phyloP scores from a whole-genome alignment of 192 early-diverging fungal species.

The Umbelopsis vinacea region DNA sequence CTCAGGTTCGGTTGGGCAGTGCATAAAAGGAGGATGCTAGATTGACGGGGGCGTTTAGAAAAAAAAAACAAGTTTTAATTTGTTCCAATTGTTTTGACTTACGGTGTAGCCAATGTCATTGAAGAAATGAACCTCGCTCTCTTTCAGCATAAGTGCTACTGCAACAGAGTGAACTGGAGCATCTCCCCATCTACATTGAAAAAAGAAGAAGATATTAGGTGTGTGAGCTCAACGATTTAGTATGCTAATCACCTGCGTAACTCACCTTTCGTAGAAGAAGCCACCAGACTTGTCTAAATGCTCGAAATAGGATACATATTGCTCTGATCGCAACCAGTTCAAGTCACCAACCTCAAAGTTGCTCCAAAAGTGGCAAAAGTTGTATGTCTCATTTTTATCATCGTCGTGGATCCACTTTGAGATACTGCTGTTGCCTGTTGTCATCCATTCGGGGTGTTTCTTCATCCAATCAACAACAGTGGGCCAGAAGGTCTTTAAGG shows the following conservation, averaged over 20 bases:
- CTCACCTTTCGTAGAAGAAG: slow-evolving; percentile 73
- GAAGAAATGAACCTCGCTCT: slow-evolving; percentile 67
- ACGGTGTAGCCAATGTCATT: slow-evolving; percentile 66
- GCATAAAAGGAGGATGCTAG: slow-evolving; percentile 55
- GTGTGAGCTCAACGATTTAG: neutral
- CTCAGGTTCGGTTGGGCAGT: slow-evolving; percentile 54
- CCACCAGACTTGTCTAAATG: slow-evolving; percentile 65
- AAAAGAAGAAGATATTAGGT: slow-evolving; percentile 21
- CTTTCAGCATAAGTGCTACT: slow-evolving; percentile 54
- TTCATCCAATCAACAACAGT: slow-evolving; percentile 54
- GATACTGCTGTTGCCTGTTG: slow-evolving; percentile 42
- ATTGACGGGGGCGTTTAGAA: neutral
- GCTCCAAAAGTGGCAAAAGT: slow-evolving; percentile 77
- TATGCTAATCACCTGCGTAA: neutral
- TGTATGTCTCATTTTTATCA: slow-evolving; percentile 52
- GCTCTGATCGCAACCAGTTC: slow-evolving; percentile 55
- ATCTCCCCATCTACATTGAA: slow-evolving; percentile 54
- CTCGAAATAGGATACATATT: slow-evolving; percentile 64
- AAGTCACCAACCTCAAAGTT: slow-evolving; percentile 82
- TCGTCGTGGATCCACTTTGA: slow-evolving; percentile 35
- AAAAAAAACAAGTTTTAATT: neutral
- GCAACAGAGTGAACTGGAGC: slow-evolving; percentile 70
- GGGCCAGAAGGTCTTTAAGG: slow-evolving; percentile 75
- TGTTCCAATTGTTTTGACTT: neutral
- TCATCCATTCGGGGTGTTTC: slow-evolving; percentile 41